These are phyloP conservation scores for Ensete glaucum DNA, from an alignment of 176 grass and related monocot species.

Conservation along the genomic window DNA sequence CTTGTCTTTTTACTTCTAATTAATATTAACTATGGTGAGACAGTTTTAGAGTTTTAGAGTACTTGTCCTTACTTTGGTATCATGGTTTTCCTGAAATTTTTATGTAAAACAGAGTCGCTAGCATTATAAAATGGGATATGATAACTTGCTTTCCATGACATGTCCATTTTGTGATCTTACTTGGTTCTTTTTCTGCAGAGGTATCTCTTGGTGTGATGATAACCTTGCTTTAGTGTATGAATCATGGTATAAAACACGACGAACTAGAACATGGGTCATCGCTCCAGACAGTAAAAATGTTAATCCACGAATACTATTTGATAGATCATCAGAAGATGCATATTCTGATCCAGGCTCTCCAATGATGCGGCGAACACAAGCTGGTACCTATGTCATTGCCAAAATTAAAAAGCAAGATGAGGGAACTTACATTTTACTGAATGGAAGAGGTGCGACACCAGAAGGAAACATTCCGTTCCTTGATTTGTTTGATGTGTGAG, in stretches of 20 bases:
- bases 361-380: slow-evolving; percentile 82
- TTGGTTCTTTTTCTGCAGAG: slow-evolving; percentile 40
- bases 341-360: slow-evolving; percentile 97
- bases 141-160: background rate
- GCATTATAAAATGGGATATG: background rate
- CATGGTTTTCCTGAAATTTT: background rate
- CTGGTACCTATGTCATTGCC: slow-evolving; percentile 90
- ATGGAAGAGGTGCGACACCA: slow-evolving; percentile 93
- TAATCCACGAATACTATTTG: slow-evolving; percentile 71
- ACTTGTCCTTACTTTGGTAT: background rate
- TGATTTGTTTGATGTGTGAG: slow-evolving; percentile 97
- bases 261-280: slow-evolving; percentile 90
- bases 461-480: slow-evolving; percentile 97
- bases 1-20: background rate
- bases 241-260: slow-evolving; percentile 97
- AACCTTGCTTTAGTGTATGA: slow-evolving; percentile 92
- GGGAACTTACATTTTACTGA: slow-evolving; percentile 68
- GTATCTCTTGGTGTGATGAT: slow-evolving; percentile 85
- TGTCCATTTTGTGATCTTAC: background rate
- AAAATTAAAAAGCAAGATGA: slow-evolving; percentile 80
- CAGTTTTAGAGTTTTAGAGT: background rate
- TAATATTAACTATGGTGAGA: background rate
- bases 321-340: slow-evolving; percentile 95
- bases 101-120: background rate
- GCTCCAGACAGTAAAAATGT: slow-evolving; percentile 70